These are phyloP conservation scores for Akanthomyces muscarius DNA, from an alignment of 2,329 filamentous ascomycete species.

Conservation along the genomic window DNA sequence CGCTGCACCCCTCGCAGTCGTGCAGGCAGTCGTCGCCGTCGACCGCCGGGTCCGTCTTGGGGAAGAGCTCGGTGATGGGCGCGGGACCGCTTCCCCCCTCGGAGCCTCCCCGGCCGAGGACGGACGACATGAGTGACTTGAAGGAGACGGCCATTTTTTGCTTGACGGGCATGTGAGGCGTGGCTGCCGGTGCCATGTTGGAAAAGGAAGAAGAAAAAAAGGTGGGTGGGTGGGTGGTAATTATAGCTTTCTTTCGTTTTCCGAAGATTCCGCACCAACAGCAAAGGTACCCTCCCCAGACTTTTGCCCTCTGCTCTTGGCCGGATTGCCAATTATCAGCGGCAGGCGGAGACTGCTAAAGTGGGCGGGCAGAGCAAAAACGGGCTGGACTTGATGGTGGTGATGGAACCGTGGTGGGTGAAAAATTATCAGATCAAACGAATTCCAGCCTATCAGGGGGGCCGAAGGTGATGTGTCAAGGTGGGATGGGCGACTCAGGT, in stretches of 20 bases:
- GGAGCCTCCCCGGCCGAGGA: conserved; percentile 23
- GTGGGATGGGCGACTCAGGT: not conserved
- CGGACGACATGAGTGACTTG: conserved; percentile 37
- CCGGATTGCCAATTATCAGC: not conserved
- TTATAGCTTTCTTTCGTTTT: not conserved
- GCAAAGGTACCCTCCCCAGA: not conserved
- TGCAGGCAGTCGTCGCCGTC: conserved; percentile 87
- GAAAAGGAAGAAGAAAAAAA: conserved; percentile 16
- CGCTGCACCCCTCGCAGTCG: conserved; percentile 78
- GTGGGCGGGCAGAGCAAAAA: not conserved
- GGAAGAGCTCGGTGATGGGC: conserved; percentile 57
- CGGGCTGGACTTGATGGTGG: conserved; percentile 11
- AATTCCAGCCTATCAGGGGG: not conserved
- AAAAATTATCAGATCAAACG: conserved; percentile 18
- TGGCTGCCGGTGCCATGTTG: conserved; percentile 12
- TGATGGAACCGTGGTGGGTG: conserved; percentile 2
- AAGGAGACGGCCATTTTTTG: conserved; percentile 43
- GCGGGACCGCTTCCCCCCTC: conserved; percentile 18
- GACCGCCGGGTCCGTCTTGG: conserved; percentile 65
- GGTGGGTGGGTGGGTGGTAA: conserved; percentile 2
- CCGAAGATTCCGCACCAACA: conserved; percentile 2
- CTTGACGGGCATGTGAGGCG: conserved; percentile 30
- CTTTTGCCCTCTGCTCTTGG: not conserved
- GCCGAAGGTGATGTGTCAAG: not conserved
- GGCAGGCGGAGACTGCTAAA: not conserved